Conservation (phyloP, 495 filamentous ascomycete genomes). For the Lepraria neglecta region DNA sequence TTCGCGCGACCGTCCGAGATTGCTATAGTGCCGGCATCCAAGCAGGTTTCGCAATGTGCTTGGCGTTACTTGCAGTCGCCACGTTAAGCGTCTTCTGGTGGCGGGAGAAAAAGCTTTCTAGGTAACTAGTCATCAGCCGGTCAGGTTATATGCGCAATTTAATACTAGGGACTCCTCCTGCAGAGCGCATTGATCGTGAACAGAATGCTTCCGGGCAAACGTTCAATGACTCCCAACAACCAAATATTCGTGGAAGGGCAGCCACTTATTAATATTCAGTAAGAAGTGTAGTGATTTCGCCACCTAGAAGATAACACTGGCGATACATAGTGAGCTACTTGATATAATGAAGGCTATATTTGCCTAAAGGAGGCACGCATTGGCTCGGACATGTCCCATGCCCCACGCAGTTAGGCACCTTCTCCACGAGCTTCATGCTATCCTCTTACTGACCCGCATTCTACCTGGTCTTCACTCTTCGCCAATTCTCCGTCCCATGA, state of each 20-base stretch:
- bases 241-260: no score
- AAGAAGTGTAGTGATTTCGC: no score
- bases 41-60: conserved; percentile 15
- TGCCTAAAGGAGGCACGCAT: neutral
- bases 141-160: neutral
- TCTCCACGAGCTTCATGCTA: neutral
- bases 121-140: neutral
- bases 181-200: no score
- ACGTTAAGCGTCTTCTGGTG: conserved; percentile 9
- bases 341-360: neutral
- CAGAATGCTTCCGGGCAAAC: no score
- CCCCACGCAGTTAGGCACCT: neutral
- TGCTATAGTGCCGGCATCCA: conserved; percentile 18
- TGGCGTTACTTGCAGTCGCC: neutral
- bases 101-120: conserved; percentile 15
- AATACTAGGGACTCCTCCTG: no score
- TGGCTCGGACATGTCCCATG: neutral
- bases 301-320: no score
- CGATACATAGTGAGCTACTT: neutral
- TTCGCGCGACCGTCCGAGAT: conserved; percentile 3
- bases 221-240: no score
- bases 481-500: neutral
- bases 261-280: no score
- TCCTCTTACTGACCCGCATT: neutral
- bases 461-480: neutral